Percentiles rank a stretch among this genome's conserved stretches.
Evolutionary conservation across 768 basidiomycete genomes (phyloP).

Genomic region (Trichaptum fuscoviolaceum): DNA sequence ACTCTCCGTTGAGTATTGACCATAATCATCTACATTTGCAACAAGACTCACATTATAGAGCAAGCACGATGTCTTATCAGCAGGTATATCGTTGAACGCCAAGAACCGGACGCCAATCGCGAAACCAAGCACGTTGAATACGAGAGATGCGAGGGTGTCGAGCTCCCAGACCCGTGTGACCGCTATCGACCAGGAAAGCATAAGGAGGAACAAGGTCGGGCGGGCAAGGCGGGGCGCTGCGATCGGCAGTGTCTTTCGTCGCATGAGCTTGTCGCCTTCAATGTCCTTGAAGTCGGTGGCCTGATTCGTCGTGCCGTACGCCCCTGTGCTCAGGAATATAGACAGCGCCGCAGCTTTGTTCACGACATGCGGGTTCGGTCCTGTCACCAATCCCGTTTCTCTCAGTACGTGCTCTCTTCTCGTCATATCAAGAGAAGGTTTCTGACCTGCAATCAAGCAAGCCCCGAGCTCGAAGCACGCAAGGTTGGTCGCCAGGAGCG

Average conservation of each 20-base stretch:
- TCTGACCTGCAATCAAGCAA: conserved; percentile 33
- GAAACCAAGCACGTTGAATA: conserved; percentile 13
- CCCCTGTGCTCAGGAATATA: conserved; percentile 29
- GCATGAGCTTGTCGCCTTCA: conserved; percentile 10
- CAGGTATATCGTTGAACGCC: conserved; percentile 10
- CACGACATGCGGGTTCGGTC: neutral
- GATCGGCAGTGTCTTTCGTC: conserved; percentile 12
- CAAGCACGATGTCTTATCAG: conserved; percentile 23
- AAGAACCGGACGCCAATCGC: conserved; percentile 20
- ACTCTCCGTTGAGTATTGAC: neutral
- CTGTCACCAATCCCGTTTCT: neutral
- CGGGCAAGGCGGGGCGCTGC: conserved; percentile 3
- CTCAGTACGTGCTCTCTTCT: neutral
- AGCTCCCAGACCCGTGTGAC: conserved; percentile 18
- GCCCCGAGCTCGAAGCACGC: conserved; percentile 34
- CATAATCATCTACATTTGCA: no score
- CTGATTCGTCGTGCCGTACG: conserved; percentile 22
- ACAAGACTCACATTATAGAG: conserved; percentile 24
- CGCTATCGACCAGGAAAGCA: conserved; percentile 20
- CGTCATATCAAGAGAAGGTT: neutral
- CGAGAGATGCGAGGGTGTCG: conserved; percentile 7
- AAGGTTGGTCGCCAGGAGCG: conserved; percentile 34
- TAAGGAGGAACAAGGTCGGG: conserved; percentile 13
- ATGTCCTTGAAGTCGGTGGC: conserved; percentile 13
- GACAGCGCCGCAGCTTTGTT: conserved; percentile 25